These are phyloP conservation scores for Colletotrichum sp. DNA, from an alignment of 2,329 filamentous ascomycete species.

Conservation along the genomic window DNA sequence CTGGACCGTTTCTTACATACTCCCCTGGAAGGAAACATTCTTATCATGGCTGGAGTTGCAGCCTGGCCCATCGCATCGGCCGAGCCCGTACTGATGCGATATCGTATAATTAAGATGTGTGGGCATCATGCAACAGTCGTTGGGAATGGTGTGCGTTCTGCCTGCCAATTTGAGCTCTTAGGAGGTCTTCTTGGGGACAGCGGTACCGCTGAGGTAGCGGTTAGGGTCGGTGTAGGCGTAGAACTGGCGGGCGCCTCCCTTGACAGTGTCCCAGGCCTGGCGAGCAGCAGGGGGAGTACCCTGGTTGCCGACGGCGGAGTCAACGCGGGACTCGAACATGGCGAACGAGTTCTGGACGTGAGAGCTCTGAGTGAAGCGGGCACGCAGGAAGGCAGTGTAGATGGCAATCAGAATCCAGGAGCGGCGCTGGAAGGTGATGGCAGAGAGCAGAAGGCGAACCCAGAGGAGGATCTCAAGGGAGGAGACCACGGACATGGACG, in stretches of 20 bases:
- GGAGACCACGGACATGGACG: slow-evolving; percentile 92
- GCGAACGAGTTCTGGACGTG: slow-evolving; percentile 88
- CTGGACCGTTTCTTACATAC: not conserved
- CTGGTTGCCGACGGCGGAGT: slow-evolving; percentile 84
- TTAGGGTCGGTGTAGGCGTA: slow-evolving; percentile 80
- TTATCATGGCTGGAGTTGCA: slow-evolving; percentile 10
- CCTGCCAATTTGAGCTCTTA: slow-evolving; percentile 26
- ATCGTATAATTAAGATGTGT: not conserved
- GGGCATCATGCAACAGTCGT: not conserved
- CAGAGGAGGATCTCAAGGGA: slow-evolving; percentile 87
- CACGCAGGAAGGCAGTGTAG: slow-evolving; percentile 93
- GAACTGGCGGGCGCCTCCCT: slow-evolving; percentile 74
- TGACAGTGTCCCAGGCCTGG: slow-evolving; percentile 81
- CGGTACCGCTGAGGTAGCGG: slow-evolving; percentile 69
- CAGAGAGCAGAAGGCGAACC: slow-evolving; percentile 80
- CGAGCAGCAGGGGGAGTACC: slow-evolving; percentile 81
- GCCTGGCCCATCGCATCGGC: slow-evolving; percentile 10
- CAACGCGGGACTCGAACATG: slow-evolving; percentile 75
- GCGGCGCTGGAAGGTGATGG: slow-evolving; percentile 85
- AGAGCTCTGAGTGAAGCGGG: slow-evolving; percentile 85
- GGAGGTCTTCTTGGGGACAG: slow-evolving; percentile 54
- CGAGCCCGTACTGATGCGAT: not conserved
- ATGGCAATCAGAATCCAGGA: slow-evolving; percentile 87
- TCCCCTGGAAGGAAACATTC: not conserved
- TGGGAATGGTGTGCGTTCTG: not conserved